phyloP scores from a whole-genome alignment of 129 eudicot genomes.

The Glebionis coronaria region DNA sequence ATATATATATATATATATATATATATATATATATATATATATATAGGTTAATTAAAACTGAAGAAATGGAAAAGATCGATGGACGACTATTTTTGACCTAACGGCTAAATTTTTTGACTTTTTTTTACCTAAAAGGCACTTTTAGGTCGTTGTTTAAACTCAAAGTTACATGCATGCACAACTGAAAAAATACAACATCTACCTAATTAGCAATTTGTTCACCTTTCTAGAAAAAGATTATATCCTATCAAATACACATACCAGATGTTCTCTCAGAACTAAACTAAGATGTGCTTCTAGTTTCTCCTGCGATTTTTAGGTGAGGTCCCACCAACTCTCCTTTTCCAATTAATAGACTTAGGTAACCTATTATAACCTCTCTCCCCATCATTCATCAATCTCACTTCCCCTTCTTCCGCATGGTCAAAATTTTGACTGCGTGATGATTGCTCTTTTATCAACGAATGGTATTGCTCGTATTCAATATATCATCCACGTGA shows the following conservation, averaged over 20 bases:
- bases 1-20: too few relatives aligned
- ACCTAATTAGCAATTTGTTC: background rate
- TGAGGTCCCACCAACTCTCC: slow-evolving; percentile 60
- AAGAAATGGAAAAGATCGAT: background rate
- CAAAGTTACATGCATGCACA: background rate
- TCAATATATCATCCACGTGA: slow-evolving; percentile 38
- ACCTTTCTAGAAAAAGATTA: background rate
- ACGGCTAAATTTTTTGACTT: too few relatives aligned
- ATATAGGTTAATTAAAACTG: background rate
- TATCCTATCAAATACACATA: background rate
- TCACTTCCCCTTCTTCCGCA: slow-evolving; percentile 91
- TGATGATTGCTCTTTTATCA: slow-evolving; percentile 36
- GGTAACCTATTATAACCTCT: slow-evolving; percentile 27
- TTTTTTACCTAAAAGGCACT: background rate
- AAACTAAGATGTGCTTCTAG: slow-evolving; percentile 8
- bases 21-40: too few relatives aligned
- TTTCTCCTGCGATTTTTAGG: slow-evolving; percentile 42
- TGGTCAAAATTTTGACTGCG: slow-evolving; percentile 48
- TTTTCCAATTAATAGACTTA: slow-evolving; percentile 33
- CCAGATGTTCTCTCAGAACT: slow-evolving; percentile 30
- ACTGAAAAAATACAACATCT: background rate
- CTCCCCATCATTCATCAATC: slow-evolving; percentile 47
- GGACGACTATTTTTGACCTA: slow-evolving; percentile 1
- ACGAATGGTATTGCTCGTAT: slow-evolving; percentile 37
- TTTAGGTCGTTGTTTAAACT: background rate